Conservation (phyloP, 1,284 basidiomycete genomes). For the Heterobasidion irregulare region DNA sequence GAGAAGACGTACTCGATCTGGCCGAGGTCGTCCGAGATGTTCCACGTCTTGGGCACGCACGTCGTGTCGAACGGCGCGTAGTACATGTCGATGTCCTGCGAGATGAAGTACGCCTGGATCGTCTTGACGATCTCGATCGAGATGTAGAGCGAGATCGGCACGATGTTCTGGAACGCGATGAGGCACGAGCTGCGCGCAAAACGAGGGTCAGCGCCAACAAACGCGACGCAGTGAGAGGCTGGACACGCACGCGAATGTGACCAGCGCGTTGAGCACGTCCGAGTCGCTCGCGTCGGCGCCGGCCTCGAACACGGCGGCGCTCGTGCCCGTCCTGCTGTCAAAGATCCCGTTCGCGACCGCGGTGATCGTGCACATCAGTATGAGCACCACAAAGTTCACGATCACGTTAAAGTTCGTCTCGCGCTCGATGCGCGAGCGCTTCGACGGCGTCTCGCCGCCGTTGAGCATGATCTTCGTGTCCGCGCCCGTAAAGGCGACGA, state of each 20-base stretch:
- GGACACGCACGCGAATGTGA: constrained; percentile 80
- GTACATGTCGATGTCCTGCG: constrained; percentile 97
- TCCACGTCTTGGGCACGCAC: constrained; percentile 96
- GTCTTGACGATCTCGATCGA: constrained; percentile 98
- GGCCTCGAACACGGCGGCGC: constrained; percentile 66
- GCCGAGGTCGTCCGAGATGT: constrained; percentile 94
- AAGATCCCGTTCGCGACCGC: constrained; percentile 73
- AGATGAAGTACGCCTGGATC: constrained; percentile 95
- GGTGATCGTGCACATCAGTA: constrained; percentile 70
- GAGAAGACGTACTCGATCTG: constrained; percentile 98
- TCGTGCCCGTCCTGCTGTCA: constrained; percentile 56
- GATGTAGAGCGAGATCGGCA: constrained; percentile 95
- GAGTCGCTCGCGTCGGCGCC: constrained; percentile 57
- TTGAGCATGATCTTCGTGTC: constrained; percentile 99
- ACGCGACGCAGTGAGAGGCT: background rate
- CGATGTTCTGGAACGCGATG: constrained; percentile 96
- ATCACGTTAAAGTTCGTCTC: constrained; percentile 99
- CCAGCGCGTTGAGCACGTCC: constrained; percentile 67
- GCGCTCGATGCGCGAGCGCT: constrained; percentile 93
- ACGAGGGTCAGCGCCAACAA: background rate
- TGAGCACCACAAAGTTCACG: constrained; percentile 84
- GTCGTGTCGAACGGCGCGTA: constrained; percentile 82
- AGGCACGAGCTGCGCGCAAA: constrained; percentile 57
- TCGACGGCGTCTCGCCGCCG: constrained; percentile 86
- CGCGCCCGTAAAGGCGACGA: constrained; percentile 90